A percentile compares a stretch with the other conserved stretches of the same genome.
phyloP scores from a whole-genome alignment of 768 basidiomycete genomes.

The Leccinum barrowsii region DNA sequence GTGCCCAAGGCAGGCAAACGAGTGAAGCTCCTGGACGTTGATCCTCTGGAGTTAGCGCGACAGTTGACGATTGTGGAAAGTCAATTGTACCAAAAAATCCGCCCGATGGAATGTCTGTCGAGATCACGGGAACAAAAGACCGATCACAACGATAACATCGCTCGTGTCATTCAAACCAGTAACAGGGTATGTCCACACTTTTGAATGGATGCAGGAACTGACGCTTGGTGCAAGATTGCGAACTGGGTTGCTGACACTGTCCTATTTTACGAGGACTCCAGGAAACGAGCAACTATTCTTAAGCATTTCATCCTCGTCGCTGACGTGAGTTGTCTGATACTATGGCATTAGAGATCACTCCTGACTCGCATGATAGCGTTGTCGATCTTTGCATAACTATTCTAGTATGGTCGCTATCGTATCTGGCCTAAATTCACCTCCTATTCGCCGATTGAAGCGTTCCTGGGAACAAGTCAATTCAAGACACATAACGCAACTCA shows the following conservation, averaged over 20 bases:
- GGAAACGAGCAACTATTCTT: slow-evolving; percentile 73
- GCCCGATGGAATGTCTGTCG: slow-evolving; percentile 86
- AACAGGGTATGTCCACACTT: slow-evolving; percentile 58
- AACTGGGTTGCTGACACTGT: slow-evolving; percentile 89
- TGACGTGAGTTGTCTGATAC: slow-evolving; percentile 56
- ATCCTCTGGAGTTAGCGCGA: slow-evolving; percentile 84
- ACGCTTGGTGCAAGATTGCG: slow-evolving; percentile 60
- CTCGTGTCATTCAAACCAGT: slow-evolving; percentile 81
- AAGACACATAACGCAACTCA: slow-evolving; percentile 69
- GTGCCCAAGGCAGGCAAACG: slow-evolving; percentile 67
- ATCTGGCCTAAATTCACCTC: slow-evolving; percentile 90
- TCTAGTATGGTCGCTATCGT: slow-evolving; percentile 96
- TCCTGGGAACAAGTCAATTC: slow-evolving; percentile 89
- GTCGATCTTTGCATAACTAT: slow-evolving; percentile 87
- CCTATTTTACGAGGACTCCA: slow-evolving; percentile 76
- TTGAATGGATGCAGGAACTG: neutral
- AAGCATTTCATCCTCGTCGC: slow-evolving; percentile 92
- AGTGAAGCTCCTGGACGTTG: slow-evolving; percentile 81
- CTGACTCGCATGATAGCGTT: slow-evolving; percentile 55
- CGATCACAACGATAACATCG: slow-evolving; percentile 79
- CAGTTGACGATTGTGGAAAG: slow-evolving; percentile 93
- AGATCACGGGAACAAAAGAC: slow-evolving; percentile 74
- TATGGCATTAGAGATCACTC: neutral
- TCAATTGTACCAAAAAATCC: slow-evolving; percentile 80
- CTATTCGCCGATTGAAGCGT: slow-evolving; percentile 87